phyloP scores from a whole-genome alignment of 495 filamentous ascomycete genomes.

The Penicillium steckii region DNA sequence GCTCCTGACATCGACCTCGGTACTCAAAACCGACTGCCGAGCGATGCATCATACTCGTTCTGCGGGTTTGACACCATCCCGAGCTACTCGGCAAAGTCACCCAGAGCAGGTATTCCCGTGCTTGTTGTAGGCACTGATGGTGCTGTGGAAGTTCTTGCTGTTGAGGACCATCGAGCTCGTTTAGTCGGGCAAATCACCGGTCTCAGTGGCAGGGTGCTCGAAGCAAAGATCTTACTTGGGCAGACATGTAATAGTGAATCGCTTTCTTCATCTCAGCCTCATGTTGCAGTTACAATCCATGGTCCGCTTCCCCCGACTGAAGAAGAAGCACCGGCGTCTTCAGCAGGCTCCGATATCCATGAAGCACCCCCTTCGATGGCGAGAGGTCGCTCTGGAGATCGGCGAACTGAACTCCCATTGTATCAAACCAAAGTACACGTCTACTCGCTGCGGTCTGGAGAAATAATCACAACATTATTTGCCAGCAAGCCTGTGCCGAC shows the following conservation, averaged over 20 bases:
- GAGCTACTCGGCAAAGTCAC: conserved; percentile 42
- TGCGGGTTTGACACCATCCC: conserved; percentile 76
- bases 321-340: conserved; percentile 35
- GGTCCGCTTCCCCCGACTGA: conserved; percentile 56
- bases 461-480: conserved; percentile 67
- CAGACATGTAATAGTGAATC: conserved; percentile 44
- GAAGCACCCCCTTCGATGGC: conserved; percentile 30
- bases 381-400: conserved; percentile 26
- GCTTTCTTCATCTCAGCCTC: conserved; percentile 48
- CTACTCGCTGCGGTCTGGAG: conserved; percentile 70
- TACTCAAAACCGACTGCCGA: conserved; percentile 21
- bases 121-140: conserved; percentile 75
- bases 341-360: conserved; percentile 37
- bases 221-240: conserved; percentile 74
- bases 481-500: conserved; percentile 49
- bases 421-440: conserved; percentile 87
- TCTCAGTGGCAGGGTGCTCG: conserved; percentile 74
- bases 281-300: conserved; percentile 75
- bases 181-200: conserved; percentile 66
- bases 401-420: conserved; percentile 38
- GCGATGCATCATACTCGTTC: conserved; percentile 66
- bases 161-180: conserved; percentile 66
- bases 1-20: conserved; percentile 53
- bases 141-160: conserved; percentile 65
- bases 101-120: conserved; percentile 61